Conservation (phyloP, 2,329 filamentous ascomycete genomes). For the Pseudocercospora fuligena region DNA sequence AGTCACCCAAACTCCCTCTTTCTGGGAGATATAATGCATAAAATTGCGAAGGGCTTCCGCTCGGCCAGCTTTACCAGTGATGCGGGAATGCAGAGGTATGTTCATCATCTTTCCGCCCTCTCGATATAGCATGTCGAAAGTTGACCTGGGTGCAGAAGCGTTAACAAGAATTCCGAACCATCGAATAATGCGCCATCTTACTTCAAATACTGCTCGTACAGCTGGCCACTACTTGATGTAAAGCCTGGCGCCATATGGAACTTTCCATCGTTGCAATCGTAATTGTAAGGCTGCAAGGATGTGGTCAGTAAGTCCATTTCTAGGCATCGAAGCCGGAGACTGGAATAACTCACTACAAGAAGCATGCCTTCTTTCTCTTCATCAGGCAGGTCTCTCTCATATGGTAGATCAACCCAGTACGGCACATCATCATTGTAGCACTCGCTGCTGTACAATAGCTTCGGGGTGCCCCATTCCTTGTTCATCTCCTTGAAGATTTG, state of each 20-base stretch:
- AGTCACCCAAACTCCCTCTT: slow-evolving; percentile 52
- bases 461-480: slow-evolving; percentile 42
- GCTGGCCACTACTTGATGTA: slow-evolving; percentile 44
- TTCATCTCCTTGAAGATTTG: slow-evolving; percentile 58
- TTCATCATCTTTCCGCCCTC: slow-evolving; percentile 53
- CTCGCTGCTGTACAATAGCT: slow-evolving; percentile 57
- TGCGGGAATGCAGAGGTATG: slow-evolving; percentile 48
- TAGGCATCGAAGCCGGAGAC: neutral
- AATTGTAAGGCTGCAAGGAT: slow-evolving; percentile 28
- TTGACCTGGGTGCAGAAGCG: slow-evolving; percentile 33
- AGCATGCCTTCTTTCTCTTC: slow-evolving; percentile 46
- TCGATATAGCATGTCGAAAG: slow-evolving; percentile 48
- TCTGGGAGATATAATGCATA: slow-evolving; percentile 46
- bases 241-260: slow-evolving; percentile 53
- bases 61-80: slow-evolving; percentile 48
- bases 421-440: slow-evolving; percentile 61
- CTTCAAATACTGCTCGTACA: slow-evolving; percentile 47
- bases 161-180: no score
- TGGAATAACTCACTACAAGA: slow-evolving; percentile 34
- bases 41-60: slow-evolving; percentile 48
- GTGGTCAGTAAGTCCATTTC: neutral
- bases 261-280: slow-evolving; percentile 51
- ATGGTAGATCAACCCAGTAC: slow-evolving; percentile 60
- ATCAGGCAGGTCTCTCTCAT: slow-evolving; percentile 48
- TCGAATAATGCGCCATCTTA: no score